Conservation (phyloP, 306 rosid species). For the Glycine soja region DNA sequence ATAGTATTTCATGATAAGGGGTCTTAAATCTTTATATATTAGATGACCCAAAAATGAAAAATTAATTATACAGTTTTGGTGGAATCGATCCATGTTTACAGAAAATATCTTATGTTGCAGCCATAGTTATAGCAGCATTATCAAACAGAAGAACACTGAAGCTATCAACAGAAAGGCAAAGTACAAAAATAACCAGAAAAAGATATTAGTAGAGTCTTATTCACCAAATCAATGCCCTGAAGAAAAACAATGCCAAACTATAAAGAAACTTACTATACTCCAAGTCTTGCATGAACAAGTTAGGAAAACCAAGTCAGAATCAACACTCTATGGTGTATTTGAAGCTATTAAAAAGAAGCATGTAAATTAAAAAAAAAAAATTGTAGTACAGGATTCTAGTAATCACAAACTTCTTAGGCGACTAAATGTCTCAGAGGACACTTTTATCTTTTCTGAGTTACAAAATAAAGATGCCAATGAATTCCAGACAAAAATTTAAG, state of each 20-base stretch:
- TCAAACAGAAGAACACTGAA: too few relatives aligned
- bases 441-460: too few relatives aligned
- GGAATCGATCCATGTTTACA: too few relatives aligned
- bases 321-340: not conserved
- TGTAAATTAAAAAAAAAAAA: not conserved
- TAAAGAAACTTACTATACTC: not conserved
- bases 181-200: not conserved
- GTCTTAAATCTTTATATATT: not conserved
- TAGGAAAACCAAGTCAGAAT: not conserved
- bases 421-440: too few relatives aligned
- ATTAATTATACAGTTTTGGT: too few relatives aligned
- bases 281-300: not conserved
- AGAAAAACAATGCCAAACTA: not conserved
- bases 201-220: not conserved
- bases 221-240: not conserved
- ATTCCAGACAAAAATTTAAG: too few relatives aligned
- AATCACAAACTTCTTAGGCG: slow-evolving; percentile 42
- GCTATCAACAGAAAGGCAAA: not conserved
- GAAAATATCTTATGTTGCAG: too few relatives aligned
- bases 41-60: too few relatives aligned
- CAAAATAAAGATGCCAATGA: too few relatives aligned
- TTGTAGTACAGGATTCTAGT: not conserved
- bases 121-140: not conserved
- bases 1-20: not conserved
- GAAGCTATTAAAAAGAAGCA: slow-evolving; percentile 17